These are phyloP conservation scores for Cryptococcus jaspeensis DNA, from an alignment of 1,284 basidiomycete species.

Conservation along the genomic window DNA sequence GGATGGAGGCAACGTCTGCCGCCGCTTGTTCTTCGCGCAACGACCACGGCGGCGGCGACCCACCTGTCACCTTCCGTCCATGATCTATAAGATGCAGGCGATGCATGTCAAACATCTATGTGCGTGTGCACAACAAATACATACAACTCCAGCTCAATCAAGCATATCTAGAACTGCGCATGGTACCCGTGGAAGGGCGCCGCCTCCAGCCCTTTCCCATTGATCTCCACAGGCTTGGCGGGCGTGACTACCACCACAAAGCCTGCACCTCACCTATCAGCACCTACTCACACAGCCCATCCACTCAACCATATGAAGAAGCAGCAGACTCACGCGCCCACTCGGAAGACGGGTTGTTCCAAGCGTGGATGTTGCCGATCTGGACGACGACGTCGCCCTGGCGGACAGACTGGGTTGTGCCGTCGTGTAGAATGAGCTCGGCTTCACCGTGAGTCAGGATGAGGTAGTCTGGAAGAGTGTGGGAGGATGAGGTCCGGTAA, in stretches of 20 bases:
- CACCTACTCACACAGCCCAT: not conserved
- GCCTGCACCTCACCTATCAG: conserved; percentile 1
- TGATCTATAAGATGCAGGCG: too few species aligned
- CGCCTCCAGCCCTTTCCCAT: conserved; percentile 14
- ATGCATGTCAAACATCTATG: too few species aligned
- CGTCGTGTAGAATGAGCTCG: conserved; percentile 15
- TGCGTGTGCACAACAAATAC: too few species aligned
- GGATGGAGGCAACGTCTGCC: too few species aligned
- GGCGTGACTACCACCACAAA: conserved; percentile 11
- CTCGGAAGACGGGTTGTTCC: conserved; percentile 13
- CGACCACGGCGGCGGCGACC: too few species aligned
- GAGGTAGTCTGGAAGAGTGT: conserved; percentile 11
- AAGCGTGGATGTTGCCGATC: conserved; percentile 16
- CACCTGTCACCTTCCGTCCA: too few species aligned
- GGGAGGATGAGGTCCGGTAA: too few species aligned
- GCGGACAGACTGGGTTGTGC: conserved; percentile 11
- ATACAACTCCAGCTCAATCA: too few species aligned
- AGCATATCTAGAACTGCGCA: conserved; percentile 14
- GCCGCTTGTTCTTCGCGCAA: too few species aligned
- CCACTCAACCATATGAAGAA: too few species aligned
- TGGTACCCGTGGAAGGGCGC: conserved; percentile 13
- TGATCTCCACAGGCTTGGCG: conserved; percentile 8
- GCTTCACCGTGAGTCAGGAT: conserved; percentile 16
- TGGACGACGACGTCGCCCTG: conserved; percentile 15
- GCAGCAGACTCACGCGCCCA: conserved; percentile 15